Evolutionary conservation across 768 basidiomycete genomes (phyloP), one percentile per base, ranked within the genome.

Genomic region (Amanita pseudoporphyria): DNA sequence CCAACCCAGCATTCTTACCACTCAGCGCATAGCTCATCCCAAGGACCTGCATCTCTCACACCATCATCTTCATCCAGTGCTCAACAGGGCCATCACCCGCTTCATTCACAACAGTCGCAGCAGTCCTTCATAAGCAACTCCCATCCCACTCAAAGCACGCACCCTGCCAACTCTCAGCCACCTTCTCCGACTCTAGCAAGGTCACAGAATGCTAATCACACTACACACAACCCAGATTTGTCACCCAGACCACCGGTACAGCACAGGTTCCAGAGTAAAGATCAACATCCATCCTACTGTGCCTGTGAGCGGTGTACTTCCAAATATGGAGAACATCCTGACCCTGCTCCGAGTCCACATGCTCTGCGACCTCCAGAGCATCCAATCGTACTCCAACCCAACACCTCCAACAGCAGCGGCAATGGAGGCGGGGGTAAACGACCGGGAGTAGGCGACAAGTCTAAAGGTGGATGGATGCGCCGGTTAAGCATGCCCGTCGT

Each of bases 401-500:
- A 14, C n/a, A 37, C 6, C 13, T 7, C 33, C 7, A 18, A 6
- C 21, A 16, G 41, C 18, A 32, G 45, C n/a, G 33, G 33, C 54
- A 54, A 19, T 46, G 54, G 28, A 51, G 56, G 19, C 56, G 62
- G 42, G 54, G 56, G 43, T 59, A 36, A 49, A 42, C 9, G 32
- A 43, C 0, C 40, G 7, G 46, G 36, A 14, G 36, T 22, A n/a
- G 36, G 36, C 37, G 75, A 79, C 47, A 81, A 81, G 56, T 70
- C 79, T 7, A 83, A 75, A 51, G 58, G 60, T 7, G 77, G 83
- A 0, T 88, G 87, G 87, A 84, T 88, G 54, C 68, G 85, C 18
- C 69, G 85, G 48, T 60, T 89, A 51, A 88, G 87, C 56, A 85
- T 88, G 82, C 85, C 85, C 1, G 76, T 76, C 3, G 70, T 87